Conservation (phyloP, 805 yeast species). For the Saccharomycopsis sp. region DNA sequence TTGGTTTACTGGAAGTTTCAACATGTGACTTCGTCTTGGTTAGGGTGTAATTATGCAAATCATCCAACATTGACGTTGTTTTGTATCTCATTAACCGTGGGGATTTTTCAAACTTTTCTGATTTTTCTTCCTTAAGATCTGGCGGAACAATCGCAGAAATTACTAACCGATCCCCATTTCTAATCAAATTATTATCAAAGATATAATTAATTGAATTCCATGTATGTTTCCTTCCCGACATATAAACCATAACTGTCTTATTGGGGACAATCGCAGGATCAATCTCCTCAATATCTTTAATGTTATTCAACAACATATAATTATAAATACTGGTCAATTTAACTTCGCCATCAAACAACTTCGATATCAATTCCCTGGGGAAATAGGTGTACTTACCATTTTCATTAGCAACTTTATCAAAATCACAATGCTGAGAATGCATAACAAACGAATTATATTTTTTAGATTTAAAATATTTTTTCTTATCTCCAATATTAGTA, state of each 20-base stretch:
- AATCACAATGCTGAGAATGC: slow-evolving; percentile 16
- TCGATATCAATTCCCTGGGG: slow-evolving; percentile 5
- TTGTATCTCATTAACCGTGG: slow-evolving; percentile 11
- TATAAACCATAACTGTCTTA: slow-evolving; percentile 48
- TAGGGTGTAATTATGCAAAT: slow-evolving; percentile 11
- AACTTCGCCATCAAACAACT: not conserved
- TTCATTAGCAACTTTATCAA: not conserved
- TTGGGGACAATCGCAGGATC: slow-evolving; percentile 5
- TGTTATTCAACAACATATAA: not conserved
- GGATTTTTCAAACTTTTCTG: slow-evolving; percentile 1
- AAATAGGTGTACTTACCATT: slow-evolving; percentile 7
- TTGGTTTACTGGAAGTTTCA: not conserved
- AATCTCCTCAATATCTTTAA: slow-evolving; percentile 4
- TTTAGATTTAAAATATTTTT: slow-evolving; percentile 18
- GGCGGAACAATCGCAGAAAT: slow-evolving; percentile 45
- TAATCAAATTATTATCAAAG: slow-evolving; percentile 39
- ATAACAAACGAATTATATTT: slow-evolving; percentile 18
- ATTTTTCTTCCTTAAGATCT: not conserved
- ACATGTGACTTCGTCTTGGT: not conserved
- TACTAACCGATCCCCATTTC: slow-evolving; percentile 60
- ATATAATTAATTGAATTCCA: slow-evolving; percentile 78
- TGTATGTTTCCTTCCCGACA: slow-evolving; percentile 67
- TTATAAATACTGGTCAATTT: too few species aligned
- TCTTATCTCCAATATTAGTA: slow-evolving; percentile 16
- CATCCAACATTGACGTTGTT: slow-evolving; percentile 21